Conservation (phyloP, 805 yeast genomes). For the Cyberlindnera sargentensis region DNA sequence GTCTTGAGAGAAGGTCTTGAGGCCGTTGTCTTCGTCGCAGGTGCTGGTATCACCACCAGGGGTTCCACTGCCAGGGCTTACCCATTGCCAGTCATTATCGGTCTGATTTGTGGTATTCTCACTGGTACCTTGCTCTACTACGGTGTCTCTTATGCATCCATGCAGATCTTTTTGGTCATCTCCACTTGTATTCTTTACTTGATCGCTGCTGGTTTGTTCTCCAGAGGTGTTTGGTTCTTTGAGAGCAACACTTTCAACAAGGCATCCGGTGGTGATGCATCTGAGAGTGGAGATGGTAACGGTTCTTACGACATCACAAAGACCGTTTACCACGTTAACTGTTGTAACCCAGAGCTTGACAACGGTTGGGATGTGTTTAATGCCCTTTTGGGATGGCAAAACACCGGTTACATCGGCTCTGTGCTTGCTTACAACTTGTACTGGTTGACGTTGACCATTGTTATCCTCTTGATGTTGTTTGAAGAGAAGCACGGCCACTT, state of each 20-base stretch:
- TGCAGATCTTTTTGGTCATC: constrained; percentile 78
- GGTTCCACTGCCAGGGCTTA: constrained; percentile 59
- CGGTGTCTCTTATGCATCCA: constrained; percentile 76
- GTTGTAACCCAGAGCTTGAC: constrained; percentile 89
- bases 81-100: constrained; percentile 90
- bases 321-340: constrained; percentile 93
- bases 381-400: constrained; percentile 94
- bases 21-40: constrained; percentile 94
- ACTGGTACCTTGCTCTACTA: constrained; percentile 71
- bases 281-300: constrained; percentile 89
- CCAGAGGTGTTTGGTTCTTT: constrained; percentile 89
- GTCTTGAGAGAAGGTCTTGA: constrained; percentile 95
- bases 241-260: constrained; percentile 59
- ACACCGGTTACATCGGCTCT: constrained; percentile 90
- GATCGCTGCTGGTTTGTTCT: constrained; percentile 87
- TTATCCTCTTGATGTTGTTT: constrained; percentile 56
- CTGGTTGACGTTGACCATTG: constrained; percentile 65
- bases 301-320: constrained; percentile 82
- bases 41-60: constrained; percentile 69
- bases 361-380: constrained; percentile 98
- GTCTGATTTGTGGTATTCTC: constrained; percentile 68
- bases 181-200: constrained; percentile 87
- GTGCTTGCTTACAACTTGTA: constrained; percentile 82
- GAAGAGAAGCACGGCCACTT: constrained; percentile 82
- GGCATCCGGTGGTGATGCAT: constrained; percentile 87